These are phyloP conservation scores for Cercospora nicotianae DNA, from an alignment of 2,329 filamentous ascomycete species.

Conservation along the genomic window DNA sequence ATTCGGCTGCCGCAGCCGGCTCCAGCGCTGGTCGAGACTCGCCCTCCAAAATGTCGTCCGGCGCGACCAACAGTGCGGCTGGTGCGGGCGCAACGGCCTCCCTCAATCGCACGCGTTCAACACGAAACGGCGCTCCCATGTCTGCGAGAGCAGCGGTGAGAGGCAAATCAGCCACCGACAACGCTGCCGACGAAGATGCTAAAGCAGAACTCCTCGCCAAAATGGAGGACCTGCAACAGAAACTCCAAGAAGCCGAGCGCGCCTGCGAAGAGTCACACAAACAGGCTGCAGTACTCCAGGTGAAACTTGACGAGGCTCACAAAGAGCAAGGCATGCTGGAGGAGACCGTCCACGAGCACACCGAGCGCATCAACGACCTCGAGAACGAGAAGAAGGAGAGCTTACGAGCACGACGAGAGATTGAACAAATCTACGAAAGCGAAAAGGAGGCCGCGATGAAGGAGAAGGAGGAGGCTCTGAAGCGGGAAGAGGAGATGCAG, in stretches of 20 bases:
- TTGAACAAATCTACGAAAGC: conserved; percentile 88
- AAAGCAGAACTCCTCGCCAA: conserved; percentile 76
- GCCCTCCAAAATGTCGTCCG: conserved; percentile 28
- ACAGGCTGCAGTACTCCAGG: conserved; percentile 80
- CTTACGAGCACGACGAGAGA: conserved; percentile 79
- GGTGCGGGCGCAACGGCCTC: conserved; percentile 23
- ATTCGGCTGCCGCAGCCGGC: not conserved
- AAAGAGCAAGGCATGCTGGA: conserved; percentile 84
- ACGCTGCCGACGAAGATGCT: conserved; percentile 59
- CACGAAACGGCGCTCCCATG: conserved; percentile 63
- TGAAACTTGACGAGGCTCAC: conserved; percentile 79
- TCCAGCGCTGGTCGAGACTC: conserved; percentile 21
- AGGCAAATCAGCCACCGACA: conserved; percentile 43
- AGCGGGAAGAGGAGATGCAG: conserved; percentile 87
- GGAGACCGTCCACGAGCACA: conserved; percentile 81
- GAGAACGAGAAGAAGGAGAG: conserved; percentile 83
- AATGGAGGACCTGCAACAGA: conserved; percentile 80
- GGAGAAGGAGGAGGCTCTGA: conserved; percentile 85
- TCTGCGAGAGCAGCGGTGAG: conserved; percentile 71
- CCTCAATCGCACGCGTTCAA: conserved; percentile 57
- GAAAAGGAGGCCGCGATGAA: conserved; percentile 84
- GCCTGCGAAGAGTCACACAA: conserved; percentile 68
- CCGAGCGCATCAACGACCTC: conserved; percentile 77
- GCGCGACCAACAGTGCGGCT: conserved; percentile 13
- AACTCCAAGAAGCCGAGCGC: conserved; percentile 79